Conservation (phyloP, 2,329 filamentous ascomycete genomes). For the Didymella segeticola region DNA sequence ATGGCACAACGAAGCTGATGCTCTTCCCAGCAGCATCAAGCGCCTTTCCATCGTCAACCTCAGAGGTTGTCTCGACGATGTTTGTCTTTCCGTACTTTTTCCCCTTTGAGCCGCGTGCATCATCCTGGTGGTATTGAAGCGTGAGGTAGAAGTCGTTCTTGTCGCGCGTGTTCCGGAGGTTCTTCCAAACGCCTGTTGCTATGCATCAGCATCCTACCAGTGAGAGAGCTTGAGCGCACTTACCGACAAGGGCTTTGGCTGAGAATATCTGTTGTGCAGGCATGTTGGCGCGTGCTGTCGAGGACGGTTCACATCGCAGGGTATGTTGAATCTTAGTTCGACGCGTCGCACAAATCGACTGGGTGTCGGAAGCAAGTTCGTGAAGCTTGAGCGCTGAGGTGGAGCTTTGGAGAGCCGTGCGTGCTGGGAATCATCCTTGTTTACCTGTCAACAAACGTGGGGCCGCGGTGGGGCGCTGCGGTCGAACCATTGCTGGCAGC, state of each 20-base stretch:
- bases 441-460: constrained; percentile 17
- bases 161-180: constrained; percentile 40
- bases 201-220: not conserved
- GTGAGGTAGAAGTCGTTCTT: constrained; percentile 43
- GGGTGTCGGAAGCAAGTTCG: constrained; percentile 6
- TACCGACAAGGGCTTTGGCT: constrained; percentile 39
- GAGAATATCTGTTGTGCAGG: constrained; percentile 44
- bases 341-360: constrained; percentile 1
- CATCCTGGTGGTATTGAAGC: constrained; percentile 43
- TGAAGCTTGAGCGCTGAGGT: constrained; percentile 14
- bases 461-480: constrained; percentile 6
- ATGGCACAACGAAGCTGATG: constrained; percentile 47
- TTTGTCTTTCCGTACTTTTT: constrained; percentile 26
- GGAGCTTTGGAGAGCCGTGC: constrained; percentile 12
- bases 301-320: constrained; percentile 11
- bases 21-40: constrained; percentile 34
- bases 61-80: constrained; percentile 25
- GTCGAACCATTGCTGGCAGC: constrained; percentile 4
- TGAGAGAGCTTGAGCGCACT: not conserved
- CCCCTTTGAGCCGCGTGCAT: constrained; percentile 25
- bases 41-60: constrained; percentile 28
- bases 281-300: constrained; percentile 13
- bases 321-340: not conserved
- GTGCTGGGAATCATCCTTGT: constrained; percentile 10
- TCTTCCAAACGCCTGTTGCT: constrained; percentile 38